phyloP scores from a whole-genome alignment of 345 rosid species.

The Aquilaria malaccensis region DNA sequence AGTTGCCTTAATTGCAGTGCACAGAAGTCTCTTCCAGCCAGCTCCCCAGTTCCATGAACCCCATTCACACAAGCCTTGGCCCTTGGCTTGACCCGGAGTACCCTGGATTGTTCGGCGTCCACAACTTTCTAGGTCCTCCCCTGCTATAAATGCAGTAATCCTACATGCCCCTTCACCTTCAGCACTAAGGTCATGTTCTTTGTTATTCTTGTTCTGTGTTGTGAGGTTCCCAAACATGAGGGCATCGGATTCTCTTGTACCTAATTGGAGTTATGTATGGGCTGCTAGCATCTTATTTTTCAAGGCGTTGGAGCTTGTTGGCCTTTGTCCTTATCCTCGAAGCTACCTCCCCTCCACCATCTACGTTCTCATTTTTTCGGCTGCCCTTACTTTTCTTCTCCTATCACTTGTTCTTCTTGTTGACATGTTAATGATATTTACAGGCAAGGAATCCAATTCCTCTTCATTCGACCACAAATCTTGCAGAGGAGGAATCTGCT shows the following conservation, averaged over 20 bases:
- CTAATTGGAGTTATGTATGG: conserved; percentile 18
- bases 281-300: conserved; percentile 12
- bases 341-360: not conserved
- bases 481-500: conserved; percentile 22
- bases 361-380: conserved; percentile 8
- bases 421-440: conserved; percentile 1
- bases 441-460: not conserved
- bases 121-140: not conserved
- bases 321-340: not conserved
- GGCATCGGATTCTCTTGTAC: conserved; percentile 20
- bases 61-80: too few species aligned
- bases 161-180: not conserved
- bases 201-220: too few species aligned
- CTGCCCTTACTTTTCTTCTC: conserved; percentile 11
- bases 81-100: too few species aligned
- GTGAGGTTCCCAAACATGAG: conserved; percentile 11
- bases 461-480: not conserved
- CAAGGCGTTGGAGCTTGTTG: conserved; percentile 11
- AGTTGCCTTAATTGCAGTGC: too few species aligned
- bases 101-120: not conserved
- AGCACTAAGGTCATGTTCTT: not conserved
- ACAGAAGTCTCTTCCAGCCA: too few species aligned
- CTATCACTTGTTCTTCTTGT: conserved; percentile 13
- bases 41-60: too few species aligned
- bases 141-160: not conserved